Conservation (phyloP, 306 rosid species). For the Inga leiocalycina region DNA sequence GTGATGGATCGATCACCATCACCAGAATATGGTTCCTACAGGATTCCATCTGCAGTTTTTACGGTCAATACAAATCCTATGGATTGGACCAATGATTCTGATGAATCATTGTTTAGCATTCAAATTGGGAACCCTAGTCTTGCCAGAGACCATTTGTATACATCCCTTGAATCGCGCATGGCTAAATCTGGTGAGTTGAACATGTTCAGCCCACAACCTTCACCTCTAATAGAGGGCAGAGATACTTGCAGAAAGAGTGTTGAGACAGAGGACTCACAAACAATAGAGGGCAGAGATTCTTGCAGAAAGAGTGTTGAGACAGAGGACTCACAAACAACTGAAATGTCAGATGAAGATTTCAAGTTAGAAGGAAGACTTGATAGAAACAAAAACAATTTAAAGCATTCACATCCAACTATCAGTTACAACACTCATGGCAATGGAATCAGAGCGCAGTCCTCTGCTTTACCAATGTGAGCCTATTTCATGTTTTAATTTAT, state of each 20-base stretch:
- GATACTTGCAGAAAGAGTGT: constrained; percentile 25
- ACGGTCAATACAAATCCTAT: constrained; percentile 39
- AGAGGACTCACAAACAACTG: constrained; percentile 29
- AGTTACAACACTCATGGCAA: constrained; percentile 40
- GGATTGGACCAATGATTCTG: constrained; percentile 88
- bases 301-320: constrained; percentile 19
- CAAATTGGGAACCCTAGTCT: constrained; percentile 63
- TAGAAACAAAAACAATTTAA: constrained; percentile 25
- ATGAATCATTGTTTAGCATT: constrained; percentile 89
- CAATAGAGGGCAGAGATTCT: constrained; percentile 26
- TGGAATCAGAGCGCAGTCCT: constrained; percentile 39
- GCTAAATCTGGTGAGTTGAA: constrained; percentile 47
- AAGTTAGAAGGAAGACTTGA: constrained; percentile 18
- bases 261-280: constrained; percentile 28
- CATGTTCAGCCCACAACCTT: constrained; percentile 33
- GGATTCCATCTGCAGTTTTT: constrained; percentile 75
- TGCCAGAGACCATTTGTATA: constrained; percentile 43
- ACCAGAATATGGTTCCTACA: constrained; percentile 52
- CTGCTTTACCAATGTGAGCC: constrained; percentile 71
- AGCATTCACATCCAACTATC: constrained; percentile 19
- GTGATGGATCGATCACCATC: constrained; percentile 65
- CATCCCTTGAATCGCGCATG: constrained; percentile 36
- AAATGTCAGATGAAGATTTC: constrained; percentile 28
- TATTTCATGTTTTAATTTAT: constrained; percentile 7
- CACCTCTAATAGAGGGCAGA: constrained; percentile 30